Conservation (phyloP, 139 green algal genomes). For the Tetradesmus obliquus region DNA sequence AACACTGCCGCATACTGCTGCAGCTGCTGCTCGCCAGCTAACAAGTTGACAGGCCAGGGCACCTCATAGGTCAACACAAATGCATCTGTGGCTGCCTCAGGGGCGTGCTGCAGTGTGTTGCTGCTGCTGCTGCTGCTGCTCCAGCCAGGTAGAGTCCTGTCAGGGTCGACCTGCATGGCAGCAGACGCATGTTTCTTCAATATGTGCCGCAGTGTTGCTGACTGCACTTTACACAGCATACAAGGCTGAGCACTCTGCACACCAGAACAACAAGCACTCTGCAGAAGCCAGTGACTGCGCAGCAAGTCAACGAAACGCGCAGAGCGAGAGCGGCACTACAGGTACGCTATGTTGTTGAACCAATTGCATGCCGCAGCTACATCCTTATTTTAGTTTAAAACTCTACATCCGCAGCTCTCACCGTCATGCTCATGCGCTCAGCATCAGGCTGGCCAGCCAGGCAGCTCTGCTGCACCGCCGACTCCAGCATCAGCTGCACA, state of each 20-base stretch:
- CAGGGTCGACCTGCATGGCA: neutral
- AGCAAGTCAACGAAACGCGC: too few species aligned
- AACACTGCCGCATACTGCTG: conserved; percentile 35
- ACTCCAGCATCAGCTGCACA: conserved; percentile 37
- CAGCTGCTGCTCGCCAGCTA: conserved; percentile 23
- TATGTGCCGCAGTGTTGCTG: too few species aligned
- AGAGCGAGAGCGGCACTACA: too few species aligned
- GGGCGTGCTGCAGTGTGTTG: neutral
- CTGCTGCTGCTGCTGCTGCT: neutral
- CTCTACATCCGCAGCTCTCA: neutral
- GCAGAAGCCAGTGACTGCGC: too few species aligned
- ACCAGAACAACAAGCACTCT: too few species aligned
- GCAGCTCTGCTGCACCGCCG: conserved; percentile 35
- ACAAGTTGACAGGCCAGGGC: conserved; percentile 25
- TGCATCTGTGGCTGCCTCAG: neutral
- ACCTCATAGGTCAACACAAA: conserved; percentile 6
- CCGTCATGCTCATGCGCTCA: neutral
- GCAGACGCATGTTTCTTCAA: too few species aligned
- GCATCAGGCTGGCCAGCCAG: neutral
- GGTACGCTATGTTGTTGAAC: neutral
- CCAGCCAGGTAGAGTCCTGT: conserved; percentile 14
- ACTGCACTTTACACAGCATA: too few species aligned
- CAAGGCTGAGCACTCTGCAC: too few species aligned
- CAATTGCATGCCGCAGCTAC: neutral
- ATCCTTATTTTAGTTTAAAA: neutral